Base-by-base conservation (phyloP, 2,329 filamentous ascomycete genomes). In the Colletotrichum tropicicola region DNA sequence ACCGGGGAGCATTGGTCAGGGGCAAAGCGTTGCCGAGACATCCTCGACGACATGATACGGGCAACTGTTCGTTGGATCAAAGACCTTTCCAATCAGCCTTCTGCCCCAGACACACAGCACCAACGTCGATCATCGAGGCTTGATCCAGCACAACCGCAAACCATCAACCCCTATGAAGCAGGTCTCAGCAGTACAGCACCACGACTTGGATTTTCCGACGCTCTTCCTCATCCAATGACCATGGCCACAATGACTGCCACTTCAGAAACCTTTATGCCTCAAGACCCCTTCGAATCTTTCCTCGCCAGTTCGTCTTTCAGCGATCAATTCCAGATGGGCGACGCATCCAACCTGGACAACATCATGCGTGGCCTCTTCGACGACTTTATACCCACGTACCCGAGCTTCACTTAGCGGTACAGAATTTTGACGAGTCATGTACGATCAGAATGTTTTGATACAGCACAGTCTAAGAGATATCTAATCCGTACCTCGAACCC, bases 1-100 rank as follows among this genome's bases (percentile, higher is more conserved):
- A 80, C 79, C 3, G 84, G 81, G 1, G 84, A 85, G 60, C 80
- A 86, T 61, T 87, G 84, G 83, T 74, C 78, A 0, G 83, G 83
- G 5, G 84, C 83, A 0, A 83, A 82, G 60, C 75, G 78, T 12
- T 79, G 79, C 47, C 76, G 82, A 4, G 78, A 82, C n/a, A 78
- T 82, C 2, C 47, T 83, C 0, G 79, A 83, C 35, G 79, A 79
- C 3, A 66, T 82, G 9, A 75, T 74, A 0, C 72, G 70, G 21
- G 72, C 74, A 0, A 77, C 71, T 0, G 59, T 76, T 7, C 71
- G 72, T 2, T 75, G 75, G 68, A 67, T 79, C 21, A 66, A 61
- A 28, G 57, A 65, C 6, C 17, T 51, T 1, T 6, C 51, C 0
- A 56, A n/a, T 19, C 51, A 62, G 6, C 15, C 62, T 8, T 13